Evolutionary conservation across 2,329 filamentous ascomycete genomes (phyloP).

Genomic region (Trichoderma asperellum): DNA sequence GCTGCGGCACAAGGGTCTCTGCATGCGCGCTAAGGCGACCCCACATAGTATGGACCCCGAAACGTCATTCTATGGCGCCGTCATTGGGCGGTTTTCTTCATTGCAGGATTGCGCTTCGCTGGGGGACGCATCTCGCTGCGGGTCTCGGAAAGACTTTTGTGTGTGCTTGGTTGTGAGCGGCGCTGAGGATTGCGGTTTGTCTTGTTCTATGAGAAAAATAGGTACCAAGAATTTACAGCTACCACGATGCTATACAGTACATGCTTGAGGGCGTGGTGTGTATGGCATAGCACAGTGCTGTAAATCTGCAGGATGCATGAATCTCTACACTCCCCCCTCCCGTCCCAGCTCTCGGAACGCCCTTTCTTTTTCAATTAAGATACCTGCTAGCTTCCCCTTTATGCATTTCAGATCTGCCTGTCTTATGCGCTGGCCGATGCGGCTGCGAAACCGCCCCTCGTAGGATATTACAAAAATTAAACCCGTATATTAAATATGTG

Average conservation of each 20-base stretch:
- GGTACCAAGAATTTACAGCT: neutral
- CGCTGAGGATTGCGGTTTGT: neutral
- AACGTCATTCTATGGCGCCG: constrained; percentile 26
- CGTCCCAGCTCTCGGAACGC: neutral
- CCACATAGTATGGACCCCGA: constrained; percentile 18
- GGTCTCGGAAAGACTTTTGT: neutral
- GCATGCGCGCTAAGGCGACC: neutral
- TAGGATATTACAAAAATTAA: neutral
- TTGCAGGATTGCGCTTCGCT: constrained; percentile 19
- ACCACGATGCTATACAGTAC: neutral
- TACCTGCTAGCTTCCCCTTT: neutral
- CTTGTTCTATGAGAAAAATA: neutral
- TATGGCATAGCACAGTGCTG: neutral
- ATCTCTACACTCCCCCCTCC: neutral
- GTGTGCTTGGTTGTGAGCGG: neutral
- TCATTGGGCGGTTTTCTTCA: constrained; percentile 10
- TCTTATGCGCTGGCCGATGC: constrained; percentile 1
- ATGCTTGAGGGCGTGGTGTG: neutral
- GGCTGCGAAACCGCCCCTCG: neutral
- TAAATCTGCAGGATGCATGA: neutral
- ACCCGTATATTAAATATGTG: constrained; percentile 15
- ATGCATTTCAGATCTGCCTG: neutral
- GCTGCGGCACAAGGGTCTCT: constrained; percentile 27
- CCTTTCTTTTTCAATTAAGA: neutral
- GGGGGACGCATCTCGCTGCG: constrained; percentile 2